A percentile compares a stretch with the other conserved stretches of the same genome.
phyloP scores from a whole-genome alignment of 2,329 filamentous ascomycete species.

The Trichoderma sp. region DNA sequence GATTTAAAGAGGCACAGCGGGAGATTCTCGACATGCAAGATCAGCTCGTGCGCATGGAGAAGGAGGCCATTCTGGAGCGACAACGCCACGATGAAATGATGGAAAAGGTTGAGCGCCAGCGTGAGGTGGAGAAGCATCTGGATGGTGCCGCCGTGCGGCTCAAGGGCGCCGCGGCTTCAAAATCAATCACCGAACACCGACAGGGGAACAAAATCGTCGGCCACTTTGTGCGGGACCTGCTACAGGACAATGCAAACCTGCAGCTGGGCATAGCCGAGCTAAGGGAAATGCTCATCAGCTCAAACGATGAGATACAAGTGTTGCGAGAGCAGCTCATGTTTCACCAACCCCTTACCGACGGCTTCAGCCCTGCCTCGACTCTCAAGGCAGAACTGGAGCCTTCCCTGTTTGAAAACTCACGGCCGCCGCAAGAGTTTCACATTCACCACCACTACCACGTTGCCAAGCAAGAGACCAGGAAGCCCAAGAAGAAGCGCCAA shows the following conservation, averaged over 20 bases:
- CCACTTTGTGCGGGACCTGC: conserved; percentile 91
- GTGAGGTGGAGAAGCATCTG: conserved; percentile 79
- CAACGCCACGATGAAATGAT: conserved; percentile 81
- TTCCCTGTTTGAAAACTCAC: conserved; percentile 38
- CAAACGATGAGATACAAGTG: conserved; percentile 90
- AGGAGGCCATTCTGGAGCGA: conserved; percentile 76
- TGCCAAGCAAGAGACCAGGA: conserved; percentile 60
- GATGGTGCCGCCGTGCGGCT: conserved; percentile 76
- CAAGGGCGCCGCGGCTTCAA: conserved; percentile 76
- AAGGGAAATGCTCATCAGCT: conserved; percentile 84
- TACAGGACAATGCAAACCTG: conserved; percentile 92
- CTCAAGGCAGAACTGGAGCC: conserved; percentile 72
- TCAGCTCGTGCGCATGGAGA: conserved; percentile 86
- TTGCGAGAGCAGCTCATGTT: conserved; percentile 78
- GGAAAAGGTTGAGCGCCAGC: conserved; percentile 78
- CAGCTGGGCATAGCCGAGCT: conserved; percentile 91
- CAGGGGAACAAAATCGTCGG: conserved; percentile 73
- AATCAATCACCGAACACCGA: conserved; percentile 61
- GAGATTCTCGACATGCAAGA: conserved; percentile 78
- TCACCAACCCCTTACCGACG: conserved; percentile 67
- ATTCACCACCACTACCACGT: conserved; percentile 95
- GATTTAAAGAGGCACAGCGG: conserved; percentile 84
- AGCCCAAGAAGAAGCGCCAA: conserved; percentile 72
- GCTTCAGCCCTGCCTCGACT: conserved; percentile 48
- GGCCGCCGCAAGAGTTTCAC: conserved; percentile 72